Evolutionary conservation across 108 stramenopile genomes (phyloP), one percentile per base, ranked within the genome.

Genomic region (Skeletonema costatum): DNA sequence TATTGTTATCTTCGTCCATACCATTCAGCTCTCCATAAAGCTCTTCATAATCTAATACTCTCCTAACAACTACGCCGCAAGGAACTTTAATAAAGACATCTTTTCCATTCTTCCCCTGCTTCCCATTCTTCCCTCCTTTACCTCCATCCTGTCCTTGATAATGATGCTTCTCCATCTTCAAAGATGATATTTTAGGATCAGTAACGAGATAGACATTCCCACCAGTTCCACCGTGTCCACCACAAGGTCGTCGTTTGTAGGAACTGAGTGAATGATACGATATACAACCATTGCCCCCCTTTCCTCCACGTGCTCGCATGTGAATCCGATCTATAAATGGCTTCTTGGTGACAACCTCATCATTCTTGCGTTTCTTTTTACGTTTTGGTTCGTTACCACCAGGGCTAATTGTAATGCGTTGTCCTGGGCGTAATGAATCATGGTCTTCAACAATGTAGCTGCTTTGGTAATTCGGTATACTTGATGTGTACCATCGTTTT

Each of bases 141-240:
- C 75, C 70, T 33, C 95, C 95, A 59, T 84, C 82, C 39, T 82
- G 72, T 25, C 88, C 95, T 2, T 48, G 75, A 12, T 77, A 81
- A 83, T 93, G 92, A 88, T 83, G 86, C 46, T 80, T 82, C 17
- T 71, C 60, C 81, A 87, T 77, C 46, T 70, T 77, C 38, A 94
- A 74, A 16, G 80, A 81, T n/a, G 89, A 82, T 53, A 89, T 72
- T 17, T 73, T 78, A 4, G 88, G 83, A 81, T 93, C 92, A 4
- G 91, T 89, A 2, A 97, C 75, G 8, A 92, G 78, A 44, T 93
- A 77, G 9, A 94, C 89, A 62, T 84, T 77, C 4, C 93, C 96
- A 1, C 96, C 96, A 63, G 74, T 74, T 6, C 96, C 96, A 25
- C 96, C 95, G 74, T 96, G 90, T 11, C 95, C 95, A 11, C 95